Conservation (phyloP, 192 early-diverging fungal genomes). For the Phycomyces blakesleeanus region DNA sequence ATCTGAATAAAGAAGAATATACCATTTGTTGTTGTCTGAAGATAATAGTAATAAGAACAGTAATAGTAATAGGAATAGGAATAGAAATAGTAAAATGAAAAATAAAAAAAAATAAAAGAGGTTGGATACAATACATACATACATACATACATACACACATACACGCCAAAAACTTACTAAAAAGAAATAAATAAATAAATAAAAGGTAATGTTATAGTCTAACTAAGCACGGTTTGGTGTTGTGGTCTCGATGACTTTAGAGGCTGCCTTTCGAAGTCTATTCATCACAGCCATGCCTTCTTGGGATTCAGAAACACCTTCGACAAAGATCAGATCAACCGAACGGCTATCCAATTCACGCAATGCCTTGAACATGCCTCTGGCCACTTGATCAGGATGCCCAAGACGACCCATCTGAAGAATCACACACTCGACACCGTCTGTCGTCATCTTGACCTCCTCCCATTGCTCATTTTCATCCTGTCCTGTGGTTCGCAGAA, state of each 20-base stretch:
- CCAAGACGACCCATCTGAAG: slow-evolving; percentile 39
- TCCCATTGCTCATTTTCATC: slow-evolving; percentile 4
- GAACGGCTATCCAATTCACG: slow-evolving; percentile 68
- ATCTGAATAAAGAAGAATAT: too few relatives aligned
- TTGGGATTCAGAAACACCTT: slow-evolving; percentile 82
- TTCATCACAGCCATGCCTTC: slow-evolving; percentile 98
- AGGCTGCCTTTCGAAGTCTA: slow-evolving; percentile 85
- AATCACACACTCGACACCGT: slow-evolving; percentile 5
- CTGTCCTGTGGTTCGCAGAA: slow-evolving; percentile 28
- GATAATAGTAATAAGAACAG: too few relatives aligned
- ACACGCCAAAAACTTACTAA: background rate
- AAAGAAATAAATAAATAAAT: too few relatives aligned
- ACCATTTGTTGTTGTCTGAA: too few relatives aligned
- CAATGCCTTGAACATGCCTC: slow-evolving; percentile 75
- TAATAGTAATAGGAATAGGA: background rate
- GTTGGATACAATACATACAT: background rate
- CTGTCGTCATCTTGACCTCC: background rate
- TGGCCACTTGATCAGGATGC: slow-evolving; percentile 62
- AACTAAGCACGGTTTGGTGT: background rate
- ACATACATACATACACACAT: background rate
- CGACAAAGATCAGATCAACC: slow-evolving; percentile 78
- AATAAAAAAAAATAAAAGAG: background rate
- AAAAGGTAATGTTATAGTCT: too few relatives aligned
- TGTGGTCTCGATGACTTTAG: slow-evolving; percentile 43
- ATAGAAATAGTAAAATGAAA: background rate